Evolutionary conservation across 2,329 filamentous ascomycete species (phyloP), one percentile per base, ranked within the genome.

Genomic region (Aspergillus neotritici): DNA sequence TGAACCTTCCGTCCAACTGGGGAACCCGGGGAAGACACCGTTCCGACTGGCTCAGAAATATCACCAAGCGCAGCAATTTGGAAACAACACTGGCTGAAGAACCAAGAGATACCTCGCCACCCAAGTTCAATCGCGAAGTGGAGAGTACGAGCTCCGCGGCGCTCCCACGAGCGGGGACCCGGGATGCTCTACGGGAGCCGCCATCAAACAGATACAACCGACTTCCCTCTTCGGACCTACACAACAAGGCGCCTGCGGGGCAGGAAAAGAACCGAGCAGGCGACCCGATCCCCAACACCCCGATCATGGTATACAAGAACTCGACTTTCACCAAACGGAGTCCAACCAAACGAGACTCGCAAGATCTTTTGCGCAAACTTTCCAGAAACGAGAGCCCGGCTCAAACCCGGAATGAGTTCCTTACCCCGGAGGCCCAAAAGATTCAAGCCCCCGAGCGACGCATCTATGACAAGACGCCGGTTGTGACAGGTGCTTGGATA

Each of bases 401-500:
- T 31, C 53, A 57, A 28, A 63, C 57, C 38, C 50, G 56, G 28
- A 58, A 46, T 53, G 55, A 60, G 13, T 25, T 47, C 5, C 48
- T 38, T 38, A 69, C 66, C 0, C 67, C 66, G 3, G 61, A 67
- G 31, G 54, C 54, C 35, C 46, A 55, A 16, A 68, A 63, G 40
- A 38, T 54, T 8, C 21, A 25, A 25, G 21, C 21, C 5, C 53
- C 54, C 11, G 53, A 62, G 28, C 54, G 57, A 11, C 58, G 52
- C 17, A 57, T 67, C 14, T 65, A 67, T 30, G 62, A 66, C 29
- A 69, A 71, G 48, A 73, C 70, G 2, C 70, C 70, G 3, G 60
- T 65, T 31, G 68, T 72, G 8, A 65, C 64, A 13, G 70, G 70
- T 10, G 69, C 68, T 2, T 73, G 69, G 68, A 65, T 71, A 29